Conservation (phyloP, 1,139 yeast genomes). For the Meyerozyma carpophila region DNA sequence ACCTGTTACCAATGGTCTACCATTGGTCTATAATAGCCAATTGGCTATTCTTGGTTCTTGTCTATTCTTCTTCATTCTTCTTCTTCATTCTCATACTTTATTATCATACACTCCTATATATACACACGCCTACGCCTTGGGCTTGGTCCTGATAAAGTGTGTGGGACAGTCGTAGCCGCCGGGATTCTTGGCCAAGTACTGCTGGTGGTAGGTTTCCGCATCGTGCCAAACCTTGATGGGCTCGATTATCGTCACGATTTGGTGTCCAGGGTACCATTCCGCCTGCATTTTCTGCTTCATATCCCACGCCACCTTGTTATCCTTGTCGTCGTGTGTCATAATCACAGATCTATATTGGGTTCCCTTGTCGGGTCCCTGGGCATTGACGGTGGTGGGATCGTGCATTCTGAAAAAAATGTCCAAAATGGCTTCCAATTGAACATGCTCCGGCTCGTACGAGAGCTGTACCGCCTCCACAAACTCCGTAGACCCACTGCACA, state of each 20-base stretch:
- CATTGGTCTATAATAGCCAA: too few relatives aligned
- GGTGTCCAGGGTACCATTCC: constrained; percentile 40
- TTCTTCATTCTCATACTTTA: background rate
- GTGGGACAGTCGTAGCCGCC: constrained; percentile 86
- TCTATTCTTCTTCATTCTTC: too few relatives aligned
- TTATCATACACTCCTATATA: background rate
- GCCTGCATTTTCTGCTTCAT: constrained; percentile 29
- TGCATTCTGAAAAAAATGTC: constrained; percentile 90
- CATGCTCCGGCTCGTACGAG: constrained; percentile 65
- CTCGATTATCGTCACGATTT: constrained; percentile 59
- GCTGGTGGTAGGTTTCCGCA: constrained; percentile 92
- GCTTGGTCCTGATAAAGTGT: constrained; percentile 45
- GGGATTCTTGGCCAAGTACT: constrained; percentile 74
- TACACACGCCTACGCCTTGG: constrained; percentile 13
- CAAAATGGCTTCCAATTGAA: constrained; percentile 56
- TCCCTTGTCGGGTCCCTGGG: constrained; percentile 82
- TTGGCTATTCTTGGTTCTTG: too few relatives aligned
- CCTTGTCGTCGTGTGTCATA: constrained; percentile 51
- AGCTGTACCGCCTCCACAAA: constrained; percentile 80
- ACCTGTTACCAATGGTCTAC: too few relatives aligned
- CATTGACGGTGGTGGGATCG: constrained; percentile 60
- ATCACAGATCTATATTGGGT: constrained; percentile 81
- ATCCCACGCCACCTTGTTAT: constrained; percentile 23
- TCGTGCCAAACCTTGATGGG: constrained; percentile 73
- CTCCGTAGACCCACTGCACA: constrained; percentile 68